Conservation (phyloP, 345 rosid genomes). For the Passiflora organensis region DNA sequence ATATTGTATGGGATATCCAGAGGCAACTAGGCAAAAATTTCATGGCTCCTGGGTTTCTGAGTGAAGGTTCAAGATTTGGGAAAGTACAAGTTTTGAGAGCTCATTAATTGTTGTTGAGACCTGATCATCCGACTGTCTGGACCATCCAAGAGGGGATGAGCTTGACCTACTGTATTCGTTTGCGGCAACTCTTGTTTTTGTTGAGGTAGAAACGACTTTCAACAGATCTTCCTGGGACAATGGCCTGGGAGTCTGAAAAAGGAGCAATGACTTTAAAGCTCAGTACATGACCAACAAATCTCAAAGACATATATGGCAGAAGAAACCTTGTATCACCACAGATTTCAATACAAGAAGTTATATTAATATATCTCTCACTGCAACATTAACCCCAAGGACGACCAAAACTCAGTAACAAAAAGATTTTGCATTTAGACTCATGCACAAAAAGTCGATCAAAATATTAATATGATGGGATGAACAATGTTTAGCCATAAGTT, state of each 20-base stretch:
- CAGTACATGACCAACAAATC: not conserved
- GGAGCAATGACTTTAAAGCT: not conserved
- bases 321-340: not conserved
- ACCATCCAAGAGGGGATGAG: constrained; percentile 50
- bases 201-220: constrained; percentile 59
- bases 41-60: constrained; percentile 54
- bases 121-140: constrained; percentile 53
- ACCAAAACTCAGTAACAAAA: not conserved
- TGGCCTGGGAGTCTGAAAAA: constrained; percentile 67
- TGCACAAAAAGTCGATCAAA: not conserved
- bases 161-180: constrained; percentile 55
- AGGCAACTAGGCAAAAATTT: constrained; percentile 16
- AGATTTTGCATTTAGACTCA: not conserved
- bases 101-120: constrained; percentile 78
- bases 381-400: not conserved
- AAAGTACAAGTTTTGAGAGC: constrained; percentile 71
- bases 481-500: too few relatives aligned
- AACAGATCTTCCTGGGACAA: constrained; percentile 62
- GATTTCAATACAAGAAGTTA: not conserved
- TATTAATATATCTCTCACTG: not conserved
- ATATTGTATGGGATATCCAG: not conserved
- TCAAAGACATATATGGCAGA: not conserved
- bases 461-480: too few relatives aligned
- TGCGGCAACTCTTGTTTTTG: constrained; percentile 73
- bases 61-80: constrained; percentile 72